phyloP scores from a whole-genome alignment of 139 green algal species.

The Edaphochlamys debaryana region DNA sequence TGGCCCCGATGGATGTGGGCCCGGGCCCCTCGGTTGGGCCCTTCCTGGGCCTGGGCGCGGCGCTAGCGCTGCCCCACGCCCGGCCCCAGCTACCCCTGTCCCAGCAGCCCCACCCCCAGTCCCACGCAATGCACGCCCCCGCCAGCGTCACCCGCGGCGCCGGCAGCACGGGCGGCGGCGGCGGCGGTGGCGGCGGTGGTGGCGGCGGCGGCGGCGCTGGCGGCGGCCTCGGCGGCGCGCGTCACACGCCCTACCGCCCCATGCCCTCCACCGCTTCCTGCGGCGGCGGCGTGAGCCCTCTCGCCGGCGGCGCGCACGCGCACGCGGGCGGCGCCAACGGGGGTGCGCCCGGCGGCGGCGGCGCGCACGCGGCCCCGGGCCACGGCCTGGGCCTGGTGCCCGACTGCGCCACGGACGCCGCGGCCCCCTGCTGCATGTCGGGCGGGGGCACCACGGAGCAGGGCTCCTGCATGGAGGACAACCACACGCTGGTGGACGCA shows the following conservation, averaged over 20 bases:
- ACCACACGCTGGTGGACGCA: slow-evolving; percentile 39
- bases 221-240: background rate
- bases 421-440: slow-evolving; percentile 6
- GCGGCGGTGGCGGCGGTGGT: background rate
- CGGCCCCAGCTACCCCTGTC: background rate
- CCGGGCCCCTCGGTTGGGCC: too few species aligned
- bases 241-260: background rate
- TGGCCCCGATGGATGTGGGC: too few species aligned
- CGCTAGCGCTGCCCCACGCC: background rate
- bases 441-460: slow-evolving; percentile 36
- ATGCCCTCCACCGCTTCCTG: slow-evolving; percentile 41
- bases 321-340: background rate
- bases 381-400: background rate
- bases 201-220: background rate
- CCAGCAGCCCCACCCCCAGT: background rate
- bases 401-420: slow-evolving; percentile 29
- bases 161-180: background rate
- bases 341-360: background rate
- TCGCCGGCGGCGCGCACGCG: background rate
- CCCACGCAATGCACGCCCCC: background rate
- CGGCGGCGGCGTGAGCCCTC: slow-evolving; percentile 9
- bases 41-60: too few species aligned
- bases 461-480: slow-evolving; percentile 45
- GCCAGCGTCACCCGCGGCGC: background rate
- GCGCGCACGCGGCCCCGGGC: background rate